These are phyloP conservation scores for Cryptococcus sp. DNA, from an alignment of 1,284 basidiomycete genomes.

Conservation along the genomic window DNA sequence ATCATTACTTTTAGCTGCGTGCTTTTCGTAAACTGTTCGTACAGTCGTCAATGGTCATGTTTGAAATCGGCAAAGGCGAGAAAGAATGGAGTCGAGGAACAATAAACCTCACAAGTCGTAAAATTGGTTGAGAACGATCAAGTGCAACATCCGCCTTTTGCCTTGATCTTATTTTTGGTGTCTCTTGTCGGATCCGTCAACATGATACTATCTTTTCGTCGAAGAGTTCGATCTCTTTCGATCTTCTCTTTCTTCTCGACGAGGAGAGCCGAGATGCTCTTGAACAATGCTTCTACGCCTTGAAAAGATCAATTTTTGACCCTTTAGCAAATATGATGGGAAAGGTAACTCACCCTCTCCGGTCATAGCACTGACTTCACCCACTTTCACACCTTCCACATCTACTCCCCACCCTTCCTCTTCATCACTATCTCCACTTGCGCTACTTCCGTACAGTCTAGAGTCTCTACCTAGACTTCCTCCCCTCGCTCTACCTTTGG, in stretches of 20 bases:
- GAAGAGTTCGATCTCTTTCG: slow-evolving; percentile 35
- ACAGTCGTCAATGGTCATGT: too few species aligned
- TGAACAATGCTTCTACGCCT: slow-evolving; percentile 46
- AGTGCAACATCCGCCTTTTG: slow-evolving; percentile 1
- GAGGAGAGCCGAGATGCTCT: slow-evolving; percentile 37
- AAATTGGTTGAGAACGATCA: neutral
- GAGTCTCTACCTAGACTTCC: slow-evolving; percentile 38
- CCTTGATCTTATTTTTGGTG: slow-evolving; percentile 8
- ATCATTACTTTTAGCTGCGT: too few species aligned
- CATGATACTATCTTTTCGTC: slow-evolving; percentile 42
- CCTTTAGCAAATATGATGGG: neutral
- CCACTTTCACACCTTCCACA: slow-evolving; percentile 38
- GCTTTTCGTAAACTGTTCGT: too few species aligned
- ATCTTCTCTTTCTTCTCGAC: slow-evolving; percentile 43
- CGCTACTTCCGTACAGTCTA: slow-evolving; percentile 20
- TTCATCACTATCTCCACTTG: slow-evolving; percentile 12
- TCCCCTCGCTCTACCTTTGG: slow-evolving; percentile 20
- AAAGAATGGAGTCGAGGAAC: too few species aligned
- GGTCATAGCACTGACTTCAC: slow-evolving; percentile 40
- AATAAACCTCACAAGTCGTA: too few species aligned
- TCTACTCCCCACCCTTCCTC: slow-evolving; percentile 36
- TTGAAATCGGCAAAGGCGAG: too few species aligned
- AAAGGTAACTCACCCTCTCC: slow-evolving; percentile 35
- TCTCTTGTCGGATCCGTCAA: slow-evolving; percentile 26
- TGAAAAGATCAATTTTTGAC: neutral